phyloP scores from a whole-genome alignment of 2,329 filamentous ascomycete species.

The Xylaria polymorpha region DNA sequence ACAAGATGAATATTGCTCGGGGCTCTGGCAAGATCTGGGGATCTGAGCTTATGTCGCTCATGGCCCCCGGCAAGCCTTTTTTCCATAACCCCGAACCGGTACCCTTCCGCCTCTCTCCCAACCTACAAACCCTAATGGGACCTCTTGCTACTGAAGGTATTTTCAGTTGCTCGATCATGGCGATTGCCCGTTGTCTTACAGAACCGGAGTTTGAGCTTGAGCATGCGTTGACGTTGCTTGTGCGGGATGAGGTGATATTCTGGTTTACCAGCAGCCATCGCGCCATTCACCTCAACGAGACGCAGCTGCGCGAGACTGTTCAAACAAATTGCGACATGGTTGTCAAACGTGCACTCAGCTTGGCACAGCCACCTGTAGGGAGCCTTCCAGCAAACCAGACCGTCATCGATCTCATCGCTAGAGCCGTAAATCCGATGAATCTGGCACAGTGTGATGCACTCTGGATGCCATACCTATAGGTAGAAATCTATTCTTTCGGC shows the following conservation, averaged over 20 bases:
- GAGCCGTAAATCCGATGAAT: slow-evolving; percentile 91
- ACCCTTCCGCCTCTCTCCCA: slow-evolving; percentile 96
- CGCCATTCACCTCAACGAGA: slow-evolving; percentile 67
- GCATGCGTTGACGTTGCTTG: slow-evolving; percentile 92
- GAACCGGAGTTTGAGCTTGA: slow-evolving; percentile 92
- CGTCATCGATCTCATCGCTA: slow-evolving; percentile 92
- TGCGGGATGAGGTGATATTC: slow-evolving; percentile 97
- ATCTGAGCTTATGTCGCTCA: slow-evolving; percentile 89
- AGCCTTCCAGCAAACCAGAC: slow-evolving; percentile 96
- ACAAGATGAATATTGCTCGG: slow-evolving; percentile 92
- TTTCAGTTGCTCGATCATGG: slow-evolving; percentile 95
- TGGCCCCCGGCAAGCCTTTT: slow-evolving; percentile 84
- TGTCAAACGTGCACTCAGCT: slow-evolving; percentile 86
- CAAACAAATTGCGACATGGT: slow-evolving; percentile 90
- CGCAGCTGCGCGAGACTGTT: slow-evolving; percentile 80
- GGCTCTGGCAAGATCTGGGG: slow-evolving; percentile 95
- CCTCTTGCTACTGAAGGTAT: slow-evolving; percentile 96
- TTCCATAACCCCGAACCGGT: slow-evolving; percentile 97
- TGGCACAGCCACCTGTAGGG: slow-evolving; percentile 81
- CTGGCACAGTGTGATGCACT: slow-evolving; percentile 88
- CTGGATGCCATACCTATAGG: slow-evolving; percentile 95
- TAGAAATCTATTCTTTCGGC: slow-evolving; percentile 10
- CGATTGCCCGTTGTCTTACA: slow-evolving; percentile 91
- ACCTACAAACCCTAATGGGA: slow-evolving; percentile 95
- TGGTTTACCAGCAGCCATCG: slow-evolving; percentile 90